A percentile compares a stretch with the other conserved stretches of the same genome.
These are phyloP conservation scores for Rhodotorula paludigena DNA, from an alignment of 768 basidiomycete genomes.

Conservation along the genomic window DNA sequence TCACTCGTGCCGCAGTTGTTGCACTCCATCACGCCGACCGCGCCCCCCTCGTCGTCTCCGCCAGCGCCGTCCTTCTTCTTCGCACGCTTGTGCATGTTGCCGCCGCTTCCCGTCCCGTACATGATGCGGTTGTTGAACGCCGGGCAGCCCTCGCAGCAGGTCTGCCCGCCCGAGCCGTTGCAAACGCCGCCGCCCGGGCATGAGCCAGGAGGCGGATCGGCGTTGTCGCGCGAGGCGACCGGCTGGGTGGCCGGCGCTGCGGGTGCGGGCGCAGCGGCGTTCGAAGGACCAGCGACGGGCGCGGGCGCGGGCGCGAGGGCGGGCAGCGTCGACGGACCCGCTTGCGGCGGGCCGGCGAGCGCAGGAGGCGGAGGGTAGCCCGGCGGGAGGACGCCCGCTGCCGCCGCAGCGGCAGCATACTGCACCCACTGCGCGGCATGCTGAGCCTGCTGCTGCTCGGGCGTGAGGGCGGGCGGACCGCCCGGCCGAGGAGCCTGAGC, in stretches of 20 bases:
- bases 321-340: background rate
- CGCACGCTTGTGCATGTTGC: constrained; percentile 22
- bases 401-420: background rate
- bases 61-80: constrained; percentile 11
- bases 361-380: background rate
- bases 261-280: background rate
- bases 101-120: constrained; percentile 33
- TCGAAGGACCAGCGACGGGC: background rate
- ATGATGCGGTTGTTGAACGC: constrained; percentile 78
- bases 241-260: constrained; percentile 29
- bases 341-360: background rate
- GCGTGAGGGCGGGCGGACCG: background rate
- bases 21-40: constrained; percentile 41
- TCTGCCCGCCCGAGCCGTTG: constrained; percentile 92
- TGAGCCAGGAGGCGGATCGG: constrained; percentile 53
- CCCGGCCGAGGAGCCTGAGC: background rate
- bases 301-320: background rate
- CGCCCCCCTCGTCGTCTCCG: constrained; percentile 3
- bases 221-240: constrained; percentile 47
- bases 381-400: background rate
- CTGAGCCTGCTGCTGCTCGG: background rate
- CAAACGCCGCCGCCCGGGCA: constrained; percentile 98
- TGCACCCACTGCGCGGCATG: constrained; percentile 7
- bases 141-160: constrained; percentile 89
- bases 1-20: constrained; percentile 43